Percentiles rank a stretch among this genome's conserved stretches.
Conservation (phyloP, 2,329 filamentous ascomycete species). For the Dothistroma septosporum region DNA sequence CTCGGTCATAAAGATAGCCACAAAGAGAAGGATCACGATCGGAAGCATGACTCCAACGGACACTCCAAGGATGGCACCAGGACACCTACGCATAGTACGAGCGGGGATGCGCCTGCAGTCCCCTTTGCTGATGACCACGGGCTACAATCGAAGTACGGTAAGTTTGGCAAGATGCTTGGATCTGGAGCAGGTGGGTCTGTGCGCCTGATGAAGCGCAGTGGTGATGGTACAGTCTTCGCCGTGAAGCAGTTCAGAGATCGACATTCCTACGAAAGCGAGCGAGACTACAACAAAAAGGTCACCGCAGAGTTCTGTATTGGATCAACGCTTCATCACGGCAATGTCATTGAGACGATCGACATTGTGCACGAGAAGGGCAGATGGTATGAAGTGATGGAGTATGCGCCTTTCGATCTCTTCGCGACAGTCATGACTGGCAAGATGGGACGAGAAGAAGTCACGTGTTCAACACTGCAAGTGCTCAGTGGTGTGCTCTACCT, state of each 20-base stretch:
- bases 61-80: slow-evolving; percentile 26
- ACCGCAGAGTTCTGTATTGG: slow-evolving; percentile 98
- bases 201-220: slow-evolving; percentile 85
- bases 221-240: slow-evolving; percentile 89
- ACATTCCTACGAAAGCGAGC: slow-evolving; percentile 88
- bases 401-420: slow-evolving; percentile 91
- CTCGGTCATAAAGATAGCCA: slow-evolving; percentile 61
- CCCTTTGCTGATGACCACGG: slow-evolving; percentile 95
- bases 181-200: slow-evolving; percentile 94
- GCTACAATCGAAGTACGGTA: slow-evolving; percentile 86
- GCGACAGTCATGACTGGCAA: slow-evolving; percentile 98
- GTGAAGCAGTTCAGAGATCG: slow-evolving; percentile 94
- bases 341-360: slow-evolving; percentile 96
- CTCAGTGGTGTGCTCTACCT: slow-evolving; percentile 90
- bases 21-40: slow-evolving; percentile 49
- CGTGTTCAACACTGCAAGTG: slow-evolving; percentile 90
- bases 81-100: slow-evolving; percentile 23
- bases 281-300: slow-evolving; percentile 96
- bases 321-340: slow-evolving; percentile 92
- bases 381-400: slow-evolving; percentile 99
- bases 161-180: slow-evolving; percentile 88
- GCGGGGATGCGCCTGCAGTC: slow-evolving; percentile 47
- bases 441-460: slow-evolving; percentile 87
- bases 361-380: slow-evolving; percentile 90
- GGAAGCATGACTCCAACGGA: slow-evolving; percentile 21